Conservation (phyloP, 768 basidiomycete genomes). For the Floccularia luteovirens region DNA sequence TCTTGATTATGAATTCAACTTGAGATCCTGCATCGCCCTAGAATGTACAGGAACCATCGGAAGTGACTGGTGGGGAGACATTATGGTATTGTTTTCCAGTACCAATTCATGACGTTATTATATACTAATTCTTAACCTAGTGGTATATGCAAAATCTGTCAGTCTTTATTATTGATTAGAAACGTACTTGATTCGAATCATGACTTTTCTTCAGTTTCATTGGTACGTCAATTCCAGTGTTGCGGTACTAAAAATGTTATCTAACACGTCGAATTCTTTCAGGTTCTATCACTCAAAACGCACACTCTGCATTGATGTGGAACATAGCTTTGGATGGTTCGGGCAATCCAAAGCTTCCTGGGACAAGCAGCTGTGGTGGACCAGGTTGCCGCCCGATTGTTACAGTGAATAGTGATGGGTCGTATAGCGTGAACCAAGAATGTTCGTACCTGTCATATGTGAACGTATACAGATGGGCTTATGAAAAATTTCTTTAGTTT, state of each 20-base stretch:
- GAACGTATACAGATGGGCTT: not conserved
- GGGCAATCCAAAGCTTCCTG: conserved; percentile 60
- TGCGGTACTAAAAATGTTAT: conserved; percentile 7
- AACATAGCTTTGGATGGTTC: conserved; percentile 59
- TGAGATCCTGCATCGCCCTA: conserved; percentile 5
- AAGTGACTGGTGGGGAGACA: conserved; percentile 74
- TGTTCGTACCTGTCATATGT: conserved; percentile 31
- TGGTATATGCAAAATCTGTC: conserved; percentile 69
- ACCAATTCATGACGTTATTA: not conserved
- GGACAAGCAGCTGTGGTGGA: conserved; percentile 53
- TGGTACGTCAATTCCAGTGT: conserved; percentile 8
- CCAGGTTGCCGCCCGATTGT: conserved; percentile 60
- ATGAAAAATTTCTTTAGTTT: conserved; percentile 33
- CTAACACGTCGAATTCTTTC: not conserved
- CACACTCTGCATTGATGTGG: conserved; percentile 61
- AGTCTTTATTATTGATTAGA: conserved; percentile 8
- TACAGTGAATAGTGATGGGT: conserved; percentile 57
- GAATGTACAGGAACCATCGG: conserved; percentile 65
- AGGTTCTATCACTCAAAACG: conserved; percentile 30
- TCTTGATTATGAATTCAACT: not conserved
- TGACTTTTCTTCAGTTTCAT: conserved; percentile 10
- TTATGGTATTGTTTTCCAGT: conserved; percentile 42
- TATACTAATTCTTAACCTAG: conserved; percentile 19
- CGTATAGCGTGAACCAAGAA: conserved; percentile 65
- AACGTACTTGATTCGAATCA: not conserved